phyloP scores from a whole-genome alignment of 169 alveolate species.

The Plasmodium coatneyi region DNA sequence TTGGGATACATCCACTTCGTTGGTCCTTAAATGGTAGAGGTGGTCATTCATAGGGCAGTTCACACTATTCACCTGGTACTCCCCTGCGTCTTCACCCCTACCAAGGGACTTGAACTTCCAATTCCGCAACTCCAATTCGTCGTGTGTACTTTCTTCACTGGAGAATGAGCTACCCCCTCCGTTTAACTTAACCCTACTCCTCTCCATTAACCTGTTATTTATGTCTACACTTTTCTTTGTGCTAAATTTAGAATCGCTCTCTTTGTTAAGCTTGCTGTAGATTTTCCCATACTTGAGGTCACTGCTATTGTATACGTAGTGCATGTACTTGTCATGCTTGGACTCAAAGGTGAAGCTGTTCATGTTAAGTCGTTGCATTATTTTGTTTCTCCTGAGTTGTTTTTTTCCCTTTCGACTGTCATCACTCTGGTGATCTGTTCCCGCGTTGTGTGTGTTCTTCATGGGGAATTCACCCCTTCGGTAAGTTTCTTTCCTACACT shows the following conservation, averaged over 20 bases:
- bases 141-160: constrained; percentile 3
- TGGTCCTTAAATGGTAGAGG: not conserved
- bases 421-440: not conserved
- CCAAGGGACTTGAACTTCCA: constrained; percentile 3
- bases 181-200: not conserved
- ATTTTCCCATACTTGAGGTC: constrained; percentile 8
- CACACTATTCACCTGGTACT: not conserved
- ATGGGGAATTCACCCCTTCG: not conserved
- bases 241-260: not conserved
- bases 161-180: not conserved
- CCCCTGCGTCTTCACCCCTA: not conserved
- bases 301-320: constrained; percentile 51
- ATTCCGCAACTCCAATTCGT: not conserved
- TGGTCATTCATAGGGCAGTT: not conserved
- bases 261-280: constrained; percentile 28
- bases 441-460: not conserved
- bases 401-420: not conserved
- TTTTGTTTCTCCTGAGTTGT: not conserved
- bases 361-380: constrained; percentile 13
- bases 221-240: constrained; percentile 13
- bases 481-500: not conserved
- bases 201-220: constrained; percentile 2
- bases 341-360: constrained; percentile 7
- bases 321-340: constrained; percentile 38
- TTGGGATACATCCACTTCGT: not conserved